phyloP scores from a whole-genome alignment of 306 rosid genomes.

The Prunus davidiana region DNA sequence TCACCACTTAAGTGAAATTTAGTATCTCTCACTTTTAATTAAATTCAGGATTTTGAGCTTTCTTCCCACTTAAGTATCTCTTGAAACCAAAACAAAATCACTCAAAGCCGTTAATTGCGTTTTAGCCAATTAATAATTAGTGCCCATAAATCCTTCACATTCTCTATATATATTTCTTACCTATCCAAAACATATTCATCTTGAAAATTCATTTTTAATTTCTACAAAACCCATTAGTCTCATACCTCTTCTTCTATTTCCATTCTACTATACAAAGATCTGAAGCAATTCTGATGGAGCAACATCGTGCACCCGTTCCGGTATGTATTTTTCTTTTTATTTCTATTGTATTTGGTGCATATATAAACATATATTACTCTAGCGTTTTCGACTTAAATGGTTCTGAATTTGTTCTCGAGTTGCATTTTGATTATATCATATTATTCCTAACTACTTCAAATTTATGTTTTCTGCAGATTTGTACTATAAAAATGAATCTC shows the following conservation, averaged over 20 bases:
- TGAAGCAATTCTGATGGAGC: background rate
- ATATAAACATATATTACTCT: background rate
- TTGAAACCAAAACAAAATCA: background rate
- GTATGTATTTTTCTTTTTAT: background rate
- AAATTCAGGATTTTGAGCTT: background rate
- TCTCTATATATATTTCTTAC: background rate
- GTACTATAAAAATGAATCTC: constrained; percentile 11
- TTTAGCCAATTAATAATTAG: background rate
- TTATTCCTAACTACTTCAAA: background rate
- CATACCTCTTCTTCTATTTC: background rate
- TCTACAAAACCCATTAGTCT: background rate
- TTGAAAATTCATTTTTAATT: too few species aligned
- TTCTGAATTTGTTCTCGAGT: too few species aligned
- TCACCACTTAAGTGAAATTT: background rate
- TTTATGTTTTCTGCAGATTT: constrained; percentile 1
- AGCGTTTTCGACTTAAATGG: too few species aligned
- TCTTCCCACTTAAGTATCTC: background rate
- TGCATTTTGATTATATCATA: too few species aligned
- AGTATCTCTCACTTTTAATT: background rate
- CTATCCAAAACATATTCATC: background rate
- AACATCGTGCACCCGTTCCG: background rate
- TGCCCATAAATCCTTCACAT: background rate
- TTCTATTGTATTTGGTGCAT: background rate
- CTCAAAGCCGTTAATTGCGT: background rate
- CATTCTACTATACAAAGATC: background rate